Percentiles rank a stretch among this genome's conserved stretches.
These are phyloP conservation scores for Leccinum fallax DNA, from an alignment of 1,284 basidiomycete species.

Conservation along the genomic window DNA sequence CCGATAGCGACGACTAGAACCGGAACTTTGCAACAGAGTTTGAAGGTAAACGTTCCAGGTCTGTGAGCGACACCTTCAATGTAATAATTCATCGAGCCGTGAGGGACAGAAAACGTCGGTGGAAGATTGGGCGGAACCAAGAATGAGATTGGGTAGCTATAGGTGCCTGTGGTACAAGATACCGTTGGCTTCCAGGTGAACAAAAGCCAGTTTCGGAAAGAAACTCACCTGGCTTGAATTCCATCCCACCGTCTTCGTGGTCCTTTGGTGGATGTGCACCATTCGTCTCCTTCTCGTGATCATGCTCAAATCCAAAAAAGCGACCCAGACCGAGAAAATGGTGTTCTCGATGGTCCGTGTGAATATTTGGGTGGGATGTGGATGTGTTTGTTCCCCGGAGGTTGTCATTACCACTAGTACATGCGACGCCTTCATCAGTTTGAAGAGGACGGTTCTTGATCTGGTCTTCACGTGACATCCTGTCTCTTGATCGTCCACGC, in stretches of 20 bases:
- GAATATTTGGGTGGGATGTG: neutral
- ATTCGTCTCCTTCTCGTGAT: slow-evolving; percentile 15
- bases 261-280: slow-evolving; percentile 32
- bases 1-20: slow-evolving; percentile 76
- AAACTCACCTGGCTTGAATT: slow-evolving; percentile 83
- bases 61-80: slow-evolving; percentile 86
- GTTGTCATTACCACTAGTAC: neutral
- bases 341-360: slow-evolving; percentile 16
- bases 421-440: slow-evolving; percentile 13
- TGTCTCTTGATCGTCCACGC: slow-evolving; percentile 26
- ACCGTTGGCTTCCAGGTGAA: neutral
- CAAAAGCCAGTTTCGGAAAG: neutral
- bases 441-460: neutral
- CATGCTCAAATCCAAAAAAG: slow-evolving; percentile 25
- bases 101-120: slow-evolving; percentile 79
- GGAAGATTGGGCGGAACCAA: slow-evolving; percentile 82
- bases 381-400: neutral
- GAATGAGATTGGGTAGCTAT: slow-evolving; percentile 95
- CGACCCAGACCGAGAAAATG: slow-evolving; percentile 26
- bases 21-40: slow-evolving; percentile 73
- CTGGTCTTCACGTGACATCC: slow-evolving; percentile 7
- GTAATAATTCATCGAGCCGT: slow-evolving; percentile 79
- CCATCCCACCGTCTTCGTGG: slow-evolving; percentile 77
- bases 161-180: slow-evolving; percentile 60
- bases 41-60: slow-evolving; percentile 84